Base-by-base conservation (phyloP, 2,329 filamentous ascomycete species). In the Aspergillus sp. region DNA sequence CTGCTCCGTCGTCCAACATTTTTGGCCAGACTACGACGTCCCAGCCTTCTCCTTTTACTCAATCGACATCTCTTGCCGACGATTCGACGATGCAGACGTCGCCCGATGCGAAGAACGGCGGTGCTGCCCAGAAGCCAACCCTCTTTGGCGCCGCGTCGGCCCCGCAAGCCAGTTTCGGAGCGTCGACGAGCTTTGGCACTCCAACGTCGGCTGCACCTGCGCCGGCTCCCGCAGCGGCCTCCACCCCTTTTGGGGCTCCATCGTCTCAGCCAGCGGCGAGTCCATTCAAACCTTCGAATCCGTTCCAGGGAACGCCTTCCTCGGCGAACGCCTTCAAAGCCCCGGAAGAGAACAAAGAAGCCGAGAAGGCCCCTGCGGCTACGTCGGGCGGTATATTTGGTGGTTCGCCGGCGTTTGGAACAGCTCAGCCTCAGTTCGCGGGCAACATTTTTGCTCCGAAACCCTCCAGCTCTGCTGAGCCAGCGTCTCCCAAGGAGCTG, bases 41-140 rank as follows among this genome's bases (percentile, higher is more conserved):
- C n/a, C n/a, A n/a, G n/a, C n/a, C n/a, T n/a, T n/a, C n/a, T n/a
- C n/a, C n/a, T n/a, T n/a, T n/a, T n/a, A n/a, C n/a, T n/a, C n/a
- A n/a, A n/a, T n/a, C n/a, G n/a, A n/a, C n/a, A n/a, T n/a, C n/a
- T n/a, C n/a, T n/a, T n/a, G n/a, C n/a, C n/a, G n/a, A 24, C 16
- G 53, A 57, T 26, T 46, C 49, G 7, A n/a, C n/a, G n/a, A 58
- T 58, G 53, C 53, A 57, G 29, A 57, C 49, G 12, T 57, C 55
- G 4, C 53, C 55, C 4, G 53, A 57, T 20, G 42, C 44, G 2
- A 52, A 51, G 30, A 36, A 36, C 19, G 39, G 29, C 17, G 35
- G 37, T 26, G 24, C 32, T 11, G 35, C 32, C 14, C 33, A 40
- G 15, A 51, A 49, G 29, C 26, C 44, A 19, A 43, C 37, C 14